Evolutionary conservation across 805 yeast species (phyloP), one percentile per base, ranked within the genome.

Genomic region (Cyberlindnera nakhonratchasimensis): DNA sequence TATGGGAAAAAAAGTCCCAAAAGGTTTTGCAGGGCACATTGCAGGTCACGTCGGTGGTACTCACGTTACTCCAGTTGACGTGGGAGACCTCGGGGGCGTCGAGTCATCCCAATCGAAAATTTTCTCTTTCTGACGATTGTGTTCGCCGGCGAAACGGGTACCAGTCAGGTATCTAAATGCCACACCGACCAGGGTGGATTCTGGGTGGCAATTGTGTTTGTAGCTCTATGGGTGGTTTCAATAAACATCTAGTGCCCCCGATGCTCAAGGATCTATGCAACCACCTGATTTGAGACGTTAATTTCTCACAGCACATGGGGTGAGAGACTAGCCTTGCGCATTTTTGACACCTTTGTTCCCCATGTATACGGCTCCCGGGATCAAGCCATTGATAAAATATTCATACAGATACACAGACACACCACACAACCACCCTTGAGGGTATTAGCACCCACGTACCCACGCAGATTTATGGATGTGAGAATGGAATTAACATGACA

Each of bases 21-120:
- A 12, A 31, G 34, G 23, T 20, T 31, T 31, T 31, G 17, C 34
- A 20, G 24, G 17, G 24, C 20, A 29, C 21, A 18, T 19, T 13
- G 36, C 14, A 7, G 41, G 42, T 39, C 42, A 39, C 42, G 42
- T 39, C 19, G 29, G 20, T 18, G 33, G 37, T 39, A 29, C 38
- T 39, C 42, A 37, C 30, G 40, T 30, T 37, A 18, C 39, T 37
- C 29, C 37, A 31, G 42, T 34, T 39, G 42, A 33, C 25, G 34
- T 29, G n/a, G 36, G 36, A 18, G 37, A 3, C 30, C 18, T 8
- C 18, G 11, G 8, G 12, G 11, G 11, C 11, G 18, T 29, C 26
- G 36, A 30, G 41, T 31, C 41, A 31, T 22, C 30, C 5, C 14
- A n/a, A 9, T 17, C 19, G 18, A 29, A 14, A 29, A 4, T 16